Evolutionary conservation across 2,329 filamentous ascomycete species (phyloP), one percentile per base, ranked within the genome.

Genomic region (Aspergillus fumigatiaffinis): DNA sequence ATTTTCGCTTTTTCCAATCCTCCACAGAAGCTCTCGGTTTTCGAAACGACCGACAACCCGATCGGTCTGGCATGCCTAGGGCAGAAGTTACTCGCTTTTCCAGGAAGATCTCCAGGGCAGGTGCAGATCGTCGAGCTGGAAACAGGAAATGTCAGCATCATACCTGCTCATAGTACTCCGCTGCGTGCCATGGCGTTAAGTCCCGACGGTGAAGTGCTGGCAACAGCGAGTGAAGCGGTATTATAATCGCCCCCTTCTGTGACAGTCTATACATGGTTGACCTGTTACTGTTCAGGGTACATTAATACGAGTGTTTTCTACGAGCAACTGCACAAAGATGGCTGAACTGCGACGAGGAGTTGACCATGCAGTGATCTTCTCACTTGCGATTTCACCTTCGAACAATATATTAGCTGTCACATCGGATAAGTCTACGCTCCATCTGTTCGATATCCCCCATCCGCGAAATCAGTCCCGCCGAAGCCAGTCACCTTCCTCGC

Each of bases 401-500:
- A 90, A 89, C 52, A 84, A 82, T 47, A 83, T 92, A 69, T 82
- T 97, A 10, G 94, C 94, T 26, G 93, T 92, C 60, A 97, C 93
- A 1, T 97, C 92, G 1, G 94, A 99, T 79, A 99, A 97, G 76
- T 92, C 91, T 5, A 99, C 92, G 0, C 81, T 99, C 10, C 94
- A 99, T 74, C 84, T 99, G 41, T 99, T 97, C 70, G 92, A 97
- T 68, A 82, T 97, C 1, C 88, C 88, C 51, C 71, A 74, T 53
- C 74, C 76, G 38, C 67, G 62, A 32, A 71, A 70, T 35, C 57
- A 65, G 38, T 63, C 65, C 3, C 69, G 69, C 57, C 70, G 71
- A 58, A 73, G 73, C 54, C 70, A 72, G 53, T 71, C 70, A 53
- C 68, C 72, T n/a, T 63, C 68, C 21, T 65, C 67, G 35, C 60